These are phyloP conservation scores for Tetrahymena elliotti DNA, from an alignment of 73 alveolate genomes.

Conservation along the genomic window DNA sequence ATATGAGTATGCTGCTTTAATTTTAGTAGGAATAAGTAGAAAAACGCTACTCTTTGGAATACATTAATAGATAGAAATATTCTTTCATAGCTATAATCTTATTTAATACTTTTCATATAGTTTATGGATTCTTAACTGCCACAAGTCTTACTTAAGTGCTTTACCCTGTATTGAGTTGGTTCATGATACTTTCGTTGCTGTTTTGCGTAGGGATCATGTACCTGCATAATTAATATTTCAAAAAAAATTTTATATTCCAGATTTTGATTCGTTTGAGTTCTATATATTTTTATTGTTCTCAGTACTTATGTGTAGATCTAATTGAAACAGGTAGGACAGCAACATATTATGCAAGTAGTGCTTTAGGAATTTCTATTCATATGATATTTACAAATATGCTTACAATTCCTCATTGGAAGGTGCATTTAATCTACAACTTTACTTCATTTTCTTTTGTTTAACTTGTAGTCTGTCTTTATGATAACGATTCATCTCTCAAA, in stretches of 20 bases:
- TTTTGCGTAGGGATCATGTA: not conserved
- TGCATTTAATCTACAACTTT: not conserved
- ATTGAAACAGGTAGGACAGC: not conserved
- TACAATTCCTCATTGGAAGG: not conserved
- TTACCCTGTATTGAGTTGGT: not conserved
- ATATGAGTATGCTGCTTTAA: not conserved
- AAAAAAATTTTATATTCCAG: not conserved
- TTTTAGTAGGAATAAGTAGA: not conserved
- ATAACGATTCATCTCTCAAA: not conserved
- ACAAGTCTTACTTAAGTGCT: not conserved
- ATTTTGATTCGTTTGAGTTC: not conserved
- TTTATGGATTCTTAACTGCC: not conserved
- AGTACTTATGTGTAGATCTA: not conserved
- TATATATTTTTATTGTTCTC: not conserved
- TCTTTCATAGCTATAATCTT: not conserved
- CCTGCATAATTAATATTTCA: not conserved
- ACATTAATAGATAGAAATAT: not conserved
- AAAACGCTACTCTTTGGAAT: not conserved
- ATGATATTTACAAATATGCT: not conserved
- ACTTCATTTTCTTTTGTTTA: not conserved
- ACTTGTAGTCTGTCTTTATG: not conserved
- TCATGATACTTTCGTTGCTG: not conserved
- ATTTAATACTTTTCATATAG: not conserved
- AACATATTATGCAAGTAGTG: not conserved
- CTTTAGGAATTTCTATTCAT: not conserved